Base-by-base conservation (phyloP, 1,284 basidiomycete genomes). In the Ustilago tritici region DNA sequence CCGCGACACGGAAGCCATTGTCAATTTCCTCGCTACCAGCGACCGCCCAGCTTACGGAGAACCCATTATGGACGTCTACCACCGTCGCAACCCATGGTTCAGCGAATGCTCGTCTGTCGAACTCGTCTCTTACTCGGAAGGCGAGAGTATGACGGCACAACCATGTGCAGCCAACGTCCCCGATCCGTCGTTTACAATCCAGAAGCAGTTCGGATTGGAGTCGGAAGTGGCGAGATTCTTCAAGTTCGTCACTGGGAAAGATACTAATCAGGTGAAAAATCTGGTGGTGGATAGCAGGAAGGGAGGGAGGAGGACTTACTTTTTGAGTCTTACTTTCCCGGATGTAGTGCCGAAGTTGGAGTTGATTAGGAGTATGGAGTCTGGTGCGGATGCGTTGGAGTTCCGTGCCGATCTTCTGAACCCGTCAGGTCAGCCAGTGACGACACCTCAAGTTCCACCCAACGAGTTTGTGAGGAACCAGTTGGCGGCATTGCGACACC, bases 321-420 rank as follows among this genome's bases (percentile, higher is more conserved):
- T 98, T 90, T 89, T 99, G 43, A 93, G 92, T 10, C 88, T 99
- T 71, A 98, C 96, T 0, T 95, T 95, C 88, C 93, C 95, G 0
- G 93, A 97, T 85, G 85, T 98, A 76, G 91, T 89, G 0, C 90
- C 91, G 4, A 92, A 92, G 0, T 88, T 96, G 41, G 87, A 89
- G 12, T 87, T 91, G 47, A 90, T 98, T 59, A 90, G 92, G 11
- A 90, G 92, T 61, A 88, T 98, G 70, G 91, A 91, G 0, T 89
- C 90, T n/a, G 96, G 97, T 4, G 92, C 92, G 1, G 95, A 99
- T 83, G 96, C 95, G 0, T 88, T 99, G 67, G 96, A 99, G 87
- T 87, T 99, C 34, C 92, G 96, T 3, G 95, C 95, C 7, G 96
- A 99, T 86, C 89, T 99, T 12, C 89, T 99, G 31, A 91, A 90